Evolutionary conservation across 768 basidiomycete species (phyloP).

Genomic region (Suillus brevipes): DNA sequence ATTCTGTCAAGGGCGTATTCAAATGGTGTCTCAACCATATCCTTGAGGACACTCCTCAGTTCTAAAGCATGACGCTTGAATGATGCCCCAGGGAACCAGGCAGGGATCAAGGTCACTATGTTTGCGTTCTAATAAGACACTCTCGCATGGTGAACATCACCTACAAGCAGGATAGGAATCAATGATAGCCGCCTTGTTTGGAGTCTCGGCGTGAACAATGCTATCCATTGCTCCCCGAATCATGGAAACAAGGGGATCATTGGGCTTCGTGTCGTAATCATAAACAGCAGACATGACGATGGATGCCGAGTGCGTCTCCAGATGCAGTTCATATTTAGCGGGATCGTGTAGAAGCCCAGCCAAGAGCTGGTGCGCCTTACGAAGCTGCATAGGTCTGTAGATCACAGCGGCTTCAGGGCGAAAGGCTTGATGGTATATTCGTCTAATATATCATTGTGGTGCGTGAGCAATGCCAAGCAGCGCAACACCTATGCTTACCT

Average conservation of each 20-base stretch:
- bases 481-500: constrained; percentile 27
- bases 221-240: constrained; percentile 32
- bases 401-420: constrained; percentile 12
- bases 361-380: constrained; percentile 35
- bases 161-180: constrained; percentile 12
- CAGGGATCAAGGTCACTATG: constrained; percentile 45
- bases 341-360: constrained; percentile 34
- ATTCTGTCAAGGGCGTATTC: constrained; percentile 10
- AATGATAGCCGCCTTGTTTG: constrained; percentile 10
- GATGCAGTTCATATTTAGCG: constrained; percentile 22
- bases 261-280: constrained; percentile 34
- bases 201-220: constrained; percentile 7
- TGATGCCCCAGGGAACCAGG: constrained; percentile 45
- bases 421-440: constrained; percentile 29
- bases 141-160: constrained; percentile 27
- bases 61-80: constrained; percentile 44
- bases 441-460: constrained; percentile 19
- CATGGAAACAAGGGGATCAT: constrained; percentile 37
- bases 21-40: constrained; percentile 13
- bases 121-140: not conserved
- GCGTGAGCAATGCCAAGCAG: constrained; percentile 39
- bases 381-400: constrained; percentile 22
- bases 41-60: constrained; percentile 34
- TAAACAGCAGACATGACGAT: constrained; percentile 40
- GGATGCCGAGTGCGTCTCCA: constrained; percentile 34